These are phyloP conservation scores for Earliella scabrosa DNA, from an alignment of 1,284 basidiomycete species.

Conservation along the genomic window DNA sequence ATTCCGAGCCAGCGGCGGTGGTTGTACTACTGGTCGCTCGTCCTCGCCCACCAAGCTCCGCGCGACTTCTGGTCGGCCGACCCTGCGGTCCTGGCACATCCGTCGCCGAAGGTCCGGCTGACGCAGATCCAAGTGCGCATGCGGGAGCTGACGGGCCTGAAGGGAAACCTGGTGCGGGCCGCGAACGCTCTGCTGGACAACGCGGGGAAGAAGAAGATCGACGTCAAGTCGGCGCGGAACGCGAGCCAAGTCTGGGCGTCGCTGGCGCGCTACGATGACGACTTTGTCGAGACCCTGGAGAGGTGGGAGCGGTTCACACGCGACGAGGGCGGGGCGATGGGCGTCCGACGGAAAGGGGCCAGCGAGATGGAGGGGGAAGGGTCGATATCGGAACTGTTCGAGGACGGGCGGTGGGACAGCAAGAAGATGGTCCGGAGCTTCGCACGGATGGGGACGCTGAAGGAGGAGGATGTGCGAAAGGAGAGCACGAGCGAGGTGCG, in stretches of 20 bases:
- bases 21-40: conserved; percentile 73
- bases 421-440: conserved; percentile 80
- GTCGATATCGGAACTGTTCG: conserved; percentile 50
- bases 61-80: conserved; percentile 46
- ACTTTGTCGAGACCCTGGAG: conserved; percentile 63
- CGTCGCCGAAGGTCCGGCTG: conserved; percentile 42
- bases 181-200: conserved; percentile 58
- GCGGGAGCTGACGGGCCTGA: conserved; percentile 55
- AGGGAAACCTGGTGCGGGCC: conserved; percentile 54
- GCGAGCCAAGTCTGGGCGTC: conserved; percentile 70
- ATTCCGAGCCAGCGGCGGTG: conserved; percentile 78
- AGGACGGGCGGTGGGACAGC: conserved; percentile 65
- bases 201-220: conserved; percentile 38
- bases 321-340: conserved; percentile 44
- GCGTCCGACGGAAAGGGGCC: conserved; percentile 39
- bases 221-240: conserved; percentile 25
- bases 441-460: conserved; percentile 56
- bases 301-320: conserved; percentile 61
- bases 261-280: conserved; percentile 78
- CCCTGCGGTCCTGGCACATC: conserved; percentile 21
- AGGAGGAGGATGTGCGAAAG: conserved; percentile 38
- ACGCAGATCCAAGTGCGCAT: conserved; percentile 61
- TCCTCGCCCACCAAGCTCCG: conserved; percentile 62
- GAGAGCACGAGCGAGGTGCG: conserved; percentile 37
- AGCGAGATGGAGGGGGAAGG: conserved; percentile 43